Evolutionary conservation across 2,329 filamentous ascomycete genomes (phyloP), one percentile per base, ranked within the genome.

Genomic region (Akanthomyces muscarius): DNA sequence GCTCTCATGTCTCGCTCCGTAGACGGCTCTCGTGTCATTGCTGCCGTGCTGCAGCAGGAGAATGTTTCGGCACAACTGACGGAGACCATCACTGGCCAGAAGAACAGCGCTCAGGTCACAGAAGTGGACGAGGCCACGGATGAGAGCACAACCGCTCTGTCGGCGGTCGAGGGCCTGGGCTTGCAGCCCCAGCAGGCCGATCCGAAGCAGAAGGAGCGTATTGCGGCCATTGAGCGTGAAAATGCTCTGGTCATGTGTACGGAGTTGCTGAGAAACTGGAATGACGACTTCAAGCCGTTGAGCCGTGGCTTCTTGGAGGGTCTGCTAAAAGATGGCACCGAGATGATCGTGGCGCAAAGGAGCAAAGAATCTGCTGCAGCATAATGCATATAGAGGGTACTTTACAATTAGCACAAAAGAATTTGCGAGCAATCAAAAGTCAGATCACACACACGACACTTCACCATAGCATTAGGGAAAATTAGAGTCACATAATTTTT

Each of bases 181-280:
- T 70, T 82, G 14, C 75, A 81, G 67, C 81, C 81, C 55, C 81
- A 80, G 67, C 81, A 80, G 64, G 75, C 76, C 4, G 78, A 83
- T 56, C 73, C 77, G 0, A 74, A 73, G 28, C 75, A 78, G 61
- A 71, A 75, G 48, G 79, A 77, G 1, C 76, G 76, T 50, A 81
- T 83, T 75, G 73, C 75, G 1, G 78, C 77, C 64, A 76, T 84
- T 6, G 85, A 88, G 67, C 78, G 84, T 10, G 85, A 88, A 71
- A 89, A 89, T 65, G 84, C 80, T 0, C 72, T 89, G 25, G 83
- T 88, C 0, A 71, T 89, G 63, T 78, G 86, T 4, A 80, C 80
- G 2, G 82, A 87, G 71, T 68, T 89, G 60, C 68, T 86, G 47
- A 79, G 78, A 68, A 77, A 76, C 51, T 75, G 76, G 21, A 74